Percentiles rank a stretch among this genome's conserved stretches.
phyloP scores from a whole-genome alignment of 148 eudicot species.

The Camellia lanceoleosa region DNA sequence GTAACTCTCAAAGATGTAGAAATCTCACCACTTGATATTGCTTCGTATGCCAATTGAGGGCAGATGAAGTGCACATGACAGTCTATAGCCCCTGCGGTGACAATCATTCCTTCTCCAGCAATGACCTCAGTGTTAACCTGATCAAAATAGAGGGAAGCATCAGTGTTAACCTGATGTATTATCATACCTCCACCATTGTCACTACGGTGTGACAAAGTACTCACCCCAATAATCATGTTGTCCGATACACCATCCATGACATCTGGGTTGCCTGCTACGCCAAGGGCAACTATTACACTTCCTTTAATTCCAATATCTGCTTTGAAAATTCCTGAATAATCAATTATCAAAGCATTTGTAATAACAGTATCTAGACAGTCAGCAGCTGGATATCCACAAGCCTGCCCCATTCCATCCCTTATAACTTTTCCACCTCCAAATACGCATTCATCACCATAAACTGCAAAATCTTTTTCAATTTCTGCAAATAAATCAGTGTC shows the following conservation, averaged over 20 bases:
- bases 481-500: conserved; percentile 89
- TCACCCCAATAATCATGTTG: conserved; percentile 79
- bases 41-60: conserved; percentile 89
- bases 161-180: neutral
- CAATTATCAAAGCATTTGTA: conserved; percentile 91
- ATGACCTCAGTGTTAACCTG: conserved; percentile 96
- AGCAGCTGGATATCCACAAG: conserved; percentile 59
- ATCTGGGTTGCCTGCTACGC: conserved; percentile 96
- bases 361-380: conserved; percentile 86
- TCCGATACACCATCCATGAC: conserved; percentile 67
- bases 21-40: conserved; percentile 88
- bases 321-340: conserved; percentile 84
- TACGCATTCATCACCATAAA: conserved; percentile 91
- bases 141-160: conserved; percentile 3
- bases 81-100: conserved; percentile 96
- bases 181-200: neutral
- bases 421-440: conserved; percentile 98
- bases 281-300: conserved; percentile 65
- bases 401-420: conserved; percentile 98
- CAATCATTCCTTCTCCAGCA: conserved; percentile 95
- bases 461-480: conserved; percentile 77
- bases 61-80: conserved; percentile 98
- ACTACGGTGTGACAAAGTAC: conserved; percentile 11
- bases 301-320: conserved; percentile 92
- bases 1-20: conserved; percentile 6